These are phyloP conservation scores for Cryptococcus hybrid DNA, from an alignment of 1,284 basidiomycete species.

Conservation along the genomic window DNA sequence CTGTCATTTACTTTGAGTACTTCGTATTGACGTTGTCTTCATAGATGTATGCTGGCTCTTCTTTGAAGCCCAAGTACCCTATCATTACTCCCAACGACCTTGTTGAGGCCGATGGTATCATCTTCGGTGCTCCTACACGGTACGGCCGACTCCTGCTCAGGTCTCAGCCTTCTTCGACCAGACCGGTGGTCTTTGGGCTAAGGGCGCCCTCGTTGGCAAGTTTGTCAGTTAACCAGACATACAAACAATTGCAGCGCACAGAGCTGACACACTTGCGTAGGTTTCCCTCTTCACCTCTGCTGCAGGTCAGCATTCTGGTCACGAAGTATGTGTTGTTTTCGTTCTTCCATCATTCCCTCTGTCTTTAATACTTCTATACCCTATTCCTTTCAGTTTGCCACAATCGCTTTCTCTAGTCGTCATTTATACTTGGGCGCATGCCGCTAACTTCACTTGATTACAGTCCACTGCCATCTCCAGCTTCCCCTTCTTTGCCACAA, in stretches of 20 bases:
- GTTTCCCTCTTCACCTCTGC: constrained; percentile 41
- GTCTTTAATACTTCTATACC: no score
- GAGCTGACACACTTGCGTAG: no score
- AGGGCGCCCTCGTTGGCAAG: constrained; percentile 73
- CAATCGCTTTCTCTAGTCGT: background rate
- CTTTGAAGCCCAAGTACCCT: constrained; percentile 61
- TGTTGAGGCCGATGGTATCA: constrained; percentile 57
- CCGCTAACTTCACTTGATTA: background rate
- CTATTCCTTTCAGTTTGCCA: background rate
- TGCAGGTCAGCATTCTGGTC: constrained; percentile 49
- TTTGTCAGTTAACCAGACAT: constrained; percentile 51
- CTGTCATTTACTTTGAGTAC: no score
- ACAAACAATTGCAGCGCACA: no score
- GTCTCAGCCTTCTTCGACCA: constrained; percentile 63
- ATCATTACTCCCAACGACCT: constrained; percentile 65
- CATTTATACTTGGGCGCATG: no score
- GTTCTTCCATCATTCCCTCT: background rate
- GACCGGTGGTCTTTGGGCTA: constrained; percentile 71
- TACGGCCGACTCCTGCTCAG: constrained; percentile 56
- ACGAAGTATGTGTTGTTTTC: constrained; percentile 31
- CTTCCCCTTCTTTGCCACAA: constrained; percentile 72
- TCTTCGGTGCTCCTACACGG: constrained; percentile 69
- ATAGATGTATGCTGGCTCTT: constrained; percentile 64
- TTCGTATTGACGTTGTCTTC: no score
- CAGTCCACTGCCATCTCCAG: constrained; percentile 60